phyloP scores from a whole-genome alignment of 495 filamentous ascomycete genomes.

The Penicillium chermesinum region DNA sequence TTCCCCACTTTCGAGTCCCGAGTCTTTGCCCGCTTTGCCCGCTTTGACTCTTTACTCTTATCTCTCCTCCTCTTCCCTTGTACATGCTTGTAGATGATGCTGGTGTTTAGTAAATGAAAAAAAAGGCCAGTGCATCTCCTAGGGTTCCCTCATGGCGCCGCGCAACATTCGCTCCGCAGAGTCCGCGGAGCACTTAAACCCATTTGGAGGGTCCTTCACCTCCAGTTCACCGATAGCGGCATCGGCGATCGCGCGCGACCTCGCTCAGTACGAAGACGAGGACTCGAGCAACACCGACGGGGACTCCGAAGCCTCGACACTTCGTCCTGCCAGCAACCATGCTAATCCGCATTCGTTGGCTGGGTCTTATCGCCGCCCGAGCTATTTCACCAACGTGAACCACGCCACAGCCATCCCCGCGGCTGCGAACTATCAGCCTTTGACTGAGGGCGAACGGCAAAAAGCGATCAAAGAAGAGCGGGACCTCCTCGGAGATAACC shows the following conservation, averaged over 20 bases:
- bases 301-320: constrained; percentile 43
- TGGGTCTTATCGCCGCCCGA: constrained; percentile 66
- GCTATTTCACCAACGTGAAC: constrained; percentile 57
- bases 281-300: constrained; percentile 42
- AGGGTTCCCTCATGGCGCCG: constrained; percentile 17
- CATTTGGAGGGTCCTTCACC: constrained; percentile 39
- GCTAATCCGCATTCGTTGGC: constrained; percentile 50
- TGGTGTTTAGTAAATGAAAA: background rate
- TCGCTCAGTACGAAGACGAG: constrained; percentile 54
- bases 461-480: constrained; percentile 67
- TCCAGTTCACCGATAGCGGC: constrained; percentile 61
- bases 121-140: constrained; percentile 1
- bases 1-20: background rate
- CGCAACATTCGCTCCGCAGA: constrained; percentile 20
- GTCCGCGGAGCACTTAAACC: constrained; percentile 19
- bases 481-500: constrained; percentile 70
- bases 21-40: background rate
- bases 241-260: constrained; percentile 63
- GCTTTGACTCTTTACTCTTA: background rate
- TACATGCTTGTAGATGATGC: background rate
- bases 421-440: constrained; percentile 40
- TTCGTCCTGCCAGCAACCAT: constrained; percentile 36
- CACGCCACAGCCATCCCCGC: constrained; percentile 42
- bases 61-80: background rate
- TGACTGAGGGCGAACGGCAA: constrained; percentile 58